These are phyloP conservation scores for Plectosphaerella cucumerina DNA, from an alignment of 2,329 filamentous ascomycete species.

Conservation along the genomic window DNA sequence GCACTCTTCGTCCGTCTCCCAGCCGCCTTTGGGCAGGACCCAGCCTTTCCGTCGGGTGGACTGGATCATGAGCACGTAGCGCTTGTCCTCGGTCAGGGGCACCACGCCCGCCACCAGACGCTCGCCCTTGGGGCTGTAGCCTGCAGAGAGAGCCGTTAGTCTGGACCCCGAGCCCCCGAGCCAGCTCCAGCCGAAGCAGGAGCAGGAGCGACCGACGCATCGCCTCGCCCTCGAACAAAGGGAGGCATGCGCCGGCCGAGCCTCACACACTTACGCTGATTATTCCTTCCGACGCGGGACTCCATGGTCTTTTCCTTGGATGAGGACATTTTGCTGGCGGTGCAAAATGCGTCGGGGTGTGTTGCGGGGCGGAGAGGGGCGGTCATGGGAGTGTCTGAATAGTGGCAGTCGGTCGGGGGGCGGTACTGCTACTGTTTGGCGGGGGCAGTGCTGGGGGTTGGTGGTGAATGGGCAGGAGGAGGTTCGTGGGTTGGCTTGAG, in stretches of 20 bases:
- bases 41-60: constrained; percentile 87
- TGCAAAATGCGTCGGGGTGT: constrained; percentile 5
- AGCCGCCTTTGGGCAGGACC: constrained; percentile 97
- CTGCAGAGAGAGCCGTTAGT: constrained; percentile 48
- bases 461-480: constrained; percentile 3
- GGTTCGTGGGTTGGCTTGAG: constrained; percentile 7
- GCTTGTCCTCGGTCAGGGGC: constrained; percentile 79
- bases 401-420: constrained; percentile 1
- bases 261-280: constrained; percentile 66
- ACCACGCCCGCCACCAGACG: constrained; percentile 94
- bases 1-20: constrained; percentile 91
- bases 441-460: constrained; percentile 2
- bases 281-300: constrained; percentile 71
- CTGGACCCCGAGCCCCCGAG: constrained; percentile 14
- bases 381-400: constrained; percentile 3
- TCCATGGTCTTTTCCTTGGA: constrained; percentile 55
- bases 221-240: not conserved
- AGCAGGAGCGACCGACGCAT: not conserved
- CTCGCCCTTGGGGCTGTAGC: constrained; percentile 88
- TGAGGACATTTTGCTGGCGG: constrained; percentile 10
- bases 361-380: constrained; percentile 2
- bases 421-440: constrained; percentile 2
- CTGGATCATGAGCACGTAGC: constrained; percentile 88
- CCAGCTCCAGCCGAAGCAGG: not conserved
- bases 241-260: constrained; percentile 2